phyloP scores from a whole-genome alignment of 2,329 filamentous ascomycete genomes.

The Rhinocladiella mackenziei region DNA sequence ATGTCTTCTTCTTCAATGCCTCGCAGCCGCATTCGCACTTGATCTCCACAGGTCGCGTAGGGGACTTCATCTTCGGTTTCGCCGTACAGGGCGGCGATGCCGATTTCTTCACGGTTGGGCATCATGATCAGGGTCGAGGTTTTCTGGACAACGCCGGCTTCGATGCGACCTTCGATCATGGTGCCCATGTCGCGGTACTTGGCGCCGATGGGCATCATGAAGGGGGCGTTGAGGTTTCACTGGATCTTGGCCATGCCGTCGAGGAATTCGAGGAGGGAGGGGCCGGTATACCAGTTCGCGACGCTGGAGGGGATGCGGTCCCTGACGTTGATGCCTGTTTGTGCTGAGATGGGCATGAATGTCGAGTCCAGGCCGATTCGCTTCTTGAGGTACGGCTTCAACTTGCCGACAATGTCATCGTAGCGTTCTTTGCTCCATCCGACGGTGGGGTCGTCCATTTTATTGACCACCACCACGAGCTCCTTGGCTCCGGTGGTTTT shows the following conservation, averaged over 20 bases:
- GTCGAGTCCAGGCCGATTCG: constrained; percentile 69
- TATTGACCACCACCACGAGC: constrained; percentile 91
- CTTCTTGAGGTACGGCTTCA: constrained; percentile 75
- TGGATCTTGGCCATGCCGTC: constrained; percentile 89
- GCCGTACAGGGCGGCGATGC: constrained; percentile 81
- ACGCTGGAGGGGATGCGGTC: constrained; percentile 72
- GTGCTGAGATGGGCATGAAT: constrained; percentile 95
- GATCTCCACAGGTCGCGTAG: constrained; percentile 84
- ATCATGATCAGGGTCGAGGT: constrained; percentile 83
- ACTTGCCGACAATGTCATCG: constrained; percentile 87
- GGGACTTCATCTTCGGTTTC: constrained; percentile 91
- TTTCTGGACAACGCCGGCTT: constrained; percentile 92
- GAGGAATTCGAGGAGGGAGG: constrained; percentile 88
- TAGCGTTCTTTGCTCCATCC: constrained; percentile 92
- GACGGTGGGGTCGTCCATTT: constrained; percentile 98
- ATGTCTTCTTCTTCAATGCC: constrained; percentile 98
- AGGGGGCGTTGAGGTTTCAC: constrained; percentile 92
- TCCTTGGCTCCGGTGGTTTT: constrained; percentile 99
- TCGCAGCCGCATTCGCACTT: constrained; percentile 85
- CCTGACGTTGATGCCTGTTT: constrained; percentile 82
- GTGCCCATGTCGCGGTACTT: constrained; percentile 98
- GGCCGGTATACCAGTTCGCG: constrained; percentile 80
- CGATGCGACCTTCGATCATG: constrained; percentile 95
- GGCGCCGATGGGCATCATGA: constrained; percentile 97
- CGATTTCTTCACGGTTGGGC: constrained; percentile 81